Conservation (phyloP, 352 stramenopile genomes). For the Globisporangium acanthophoron region DNA sequence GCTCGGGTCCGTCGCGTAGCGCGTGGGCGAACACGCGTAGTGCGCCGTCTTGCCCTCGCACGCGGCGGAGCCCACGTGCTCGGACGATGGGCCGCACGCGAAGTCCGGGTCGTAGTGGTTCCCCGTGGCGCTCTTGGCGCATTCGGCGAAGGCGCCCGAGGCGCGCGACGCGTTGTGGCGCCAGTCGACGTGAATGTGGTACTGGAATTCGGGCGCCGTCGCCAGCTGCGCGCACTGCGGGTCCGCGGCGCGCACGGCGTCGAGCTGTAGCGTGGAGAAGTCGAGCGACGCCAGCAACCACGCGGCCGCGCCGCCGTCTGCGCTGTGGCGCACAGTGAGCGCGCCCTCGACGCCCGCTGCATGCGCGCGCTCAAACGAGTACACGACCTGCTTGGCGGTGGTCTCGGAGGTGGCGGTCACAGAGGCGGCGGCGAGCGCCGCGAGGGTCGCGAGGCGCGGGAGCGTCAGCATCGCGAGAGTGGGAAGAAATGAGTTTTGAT, state of each 20-base stretch:
- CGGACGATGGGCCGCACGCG: slow-evolving; percentile 35
- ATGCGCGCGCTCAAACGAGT: slow-evolving; percentile 8
- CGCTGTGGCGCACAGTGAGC: slow-evolving; percentile 10
- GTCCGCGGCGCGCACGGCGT: slow-evolving; percentile 9
- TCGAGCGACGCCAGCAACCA: slow-evolving; percentile 15
- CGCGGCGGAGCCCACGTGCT: slow-evolving; percentile 19
- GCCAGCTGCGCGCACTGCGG: slow-evolving; percentile 9
- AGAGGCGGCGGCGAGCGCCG: background rate
- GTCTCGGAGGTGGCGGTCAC: background rate
- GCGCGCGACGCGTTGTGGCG: slow-evolving; percentile 10
- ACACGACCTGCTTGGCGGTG: slow-evolving; percentile 12
- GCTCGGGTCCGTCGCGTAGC: slow-evolving; percentile 20
- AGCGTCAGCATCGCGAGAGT: background rate
- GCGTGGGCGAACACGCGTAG: slow-evolving; percentile 29
- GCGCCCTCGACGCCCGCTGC: slow-evolving; percentile 14
- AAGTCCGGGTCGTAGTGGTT: slow-evolving; percentile 43
- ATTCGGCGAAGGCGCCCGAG: slow-evolving; percentile 26
- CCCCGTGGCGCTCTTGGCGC: slow-evolving; percentile 19
- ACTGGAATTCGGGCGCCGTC: slow-evolving; percentile 17
- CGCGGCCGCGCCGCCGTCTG: background rate
- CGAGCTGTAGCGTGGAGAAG: slow-evolving; percentile 7
- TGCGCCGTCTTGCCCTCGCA: slow-evolving; percentile 11
- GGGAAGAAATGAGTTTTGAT: background rate
- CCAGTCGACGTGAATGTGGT: slow-evolving; percentile 44
- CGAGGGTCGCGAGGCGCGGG: background rate